Evolutionary conservation across 805 yeast genomes (phyloP).

Genomic region (Saturnispora serradocipensis): DNA sequence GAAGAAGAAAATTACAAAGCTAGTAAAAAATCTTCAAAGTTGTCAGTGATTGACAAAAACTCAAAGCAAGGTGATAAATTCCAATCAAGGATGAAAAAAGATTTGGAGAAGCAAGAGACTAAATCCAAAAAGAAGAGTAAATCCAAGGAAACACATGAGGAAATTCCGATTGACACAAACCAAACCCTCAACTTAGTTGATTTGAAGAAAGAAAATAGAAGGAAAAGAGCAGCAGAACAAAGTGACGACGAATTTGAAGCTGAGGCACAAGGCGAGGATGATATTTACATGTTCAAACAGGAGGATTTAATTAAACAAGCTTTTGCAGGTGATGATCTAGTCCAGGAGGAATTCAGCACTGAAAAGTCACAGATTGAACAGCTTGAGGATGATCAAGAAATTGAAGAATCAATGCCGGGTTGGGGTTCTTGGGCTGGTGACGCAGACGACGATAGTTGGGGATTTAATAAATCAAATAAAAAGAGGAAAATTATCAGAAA

Average conservation of each 20-base stretch:
- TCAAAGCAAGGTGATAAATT: slow-evolving; percentile 43
- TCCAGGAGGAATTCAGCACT: slow-evolving; percentile 55
- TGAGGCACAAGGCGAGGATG: slow-evolving; percentile 37
- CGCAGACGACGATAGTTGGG: slow-evolving; percentile 17
- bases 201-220: slow-evolving; percentile 21
- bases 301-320: slow-evolving; percentile 81
- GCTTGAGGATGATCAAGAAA: slow-evolving; percentile 76
- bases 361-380: slow-evolving; percentile 61
- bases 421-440: slow-evolving; percentile 97
- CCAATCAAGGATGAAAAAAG: slow-evolving; percentile 35
- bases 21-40: slow-evolving; percentile 33
- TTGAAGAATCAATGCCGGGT: slow-evolving; percentile 84
- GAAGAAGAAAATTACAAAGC: slow-evolving; percentile 12
- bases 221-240: slow-evolving; percentile 5
- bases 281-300: slow-evolving; percentile 57
- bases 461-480: slow-evolving; percentile 27
- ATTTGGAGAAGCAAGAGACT: slow-evolving; percentile 13
- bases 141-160: slow-evolving; percentile 18
- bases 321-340: slow-evolving; percentile 95
- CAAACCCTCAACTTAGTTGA: slow-evolving; percentile 49
- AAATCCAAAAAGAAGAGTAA: slow-evolving; percentile 27
- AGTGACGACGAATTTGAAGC: slow-evolving; percentile 31
- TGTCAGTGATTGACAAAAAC: slow-evolving; percentile 38
- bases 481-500: slow-evolving; percentile 60
- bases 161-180: slow-evolving; percentile 36